Percentiles rank a stretch among this genome's conserved stretches.
Conservation (phyloP, 164 flowering plant species). For the Macadamia integrifolia region DNA sequence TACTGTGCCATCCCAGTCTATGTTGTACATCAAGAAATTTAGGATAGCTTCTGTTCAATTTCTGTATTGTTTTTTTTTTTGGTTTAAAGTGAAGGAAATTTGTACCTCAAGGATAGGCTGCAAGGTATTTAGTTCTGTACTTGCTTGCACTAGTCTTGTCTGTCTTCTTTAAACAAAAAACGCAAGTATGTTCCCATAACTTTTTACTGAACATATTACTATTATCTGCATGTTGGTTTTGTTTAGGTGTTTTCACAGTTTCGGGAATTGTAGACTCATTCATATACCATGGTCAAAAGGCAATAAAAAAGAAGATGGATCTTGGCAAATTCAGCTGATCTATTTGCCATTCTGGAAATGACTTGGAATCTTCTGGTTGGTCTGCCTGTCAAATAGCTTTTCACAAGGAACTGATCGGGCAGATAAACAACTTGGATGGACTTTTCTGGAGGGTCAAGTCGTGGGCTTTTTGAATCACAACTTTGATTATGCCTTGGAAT, state of each 20-base stretch:
- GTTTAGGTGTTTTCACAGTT: conserved; percentile 64
- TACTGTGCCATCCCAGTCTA: no score
- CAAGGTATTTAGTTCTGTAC: no score
- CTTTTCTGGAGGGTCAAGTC: neutral
- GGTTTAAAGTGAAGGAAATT: no score
- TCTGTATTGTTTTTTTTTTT: no score
- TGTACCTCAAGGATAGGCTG: no score
- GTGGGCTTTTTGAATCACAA: neutral
- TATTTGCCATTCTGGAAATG: neutral
- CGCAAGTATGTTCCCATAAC: neutral
- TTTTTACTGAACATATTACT: neutral
- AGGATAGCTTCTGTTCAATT: no score
- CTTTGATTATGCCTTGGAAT: neutral
- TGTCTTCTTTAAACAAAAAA: no score
- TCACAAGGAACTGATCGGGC: neutral
- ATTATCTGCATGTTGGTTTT: neutral
- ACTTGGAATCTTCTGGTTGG: conserved; percentile 1
- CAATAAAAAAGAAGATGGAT: conserved; percentile 78
- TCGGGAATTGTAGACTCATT: conserved; percentile 79
- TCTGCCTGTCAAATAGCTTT: conserved; percentile 1
- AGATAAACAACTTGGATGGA: neutral
- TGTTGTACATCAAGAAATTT: no score
- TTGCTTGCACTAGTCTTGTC: no score
- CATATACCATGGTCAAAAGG: conserved; percentile 74
- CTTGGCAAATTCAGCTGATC: conserved; percentile 64